phyloP scores from a whole-genome alignment of 73 alveolate genomes.

The Diophrys appendiculata region DNA sequence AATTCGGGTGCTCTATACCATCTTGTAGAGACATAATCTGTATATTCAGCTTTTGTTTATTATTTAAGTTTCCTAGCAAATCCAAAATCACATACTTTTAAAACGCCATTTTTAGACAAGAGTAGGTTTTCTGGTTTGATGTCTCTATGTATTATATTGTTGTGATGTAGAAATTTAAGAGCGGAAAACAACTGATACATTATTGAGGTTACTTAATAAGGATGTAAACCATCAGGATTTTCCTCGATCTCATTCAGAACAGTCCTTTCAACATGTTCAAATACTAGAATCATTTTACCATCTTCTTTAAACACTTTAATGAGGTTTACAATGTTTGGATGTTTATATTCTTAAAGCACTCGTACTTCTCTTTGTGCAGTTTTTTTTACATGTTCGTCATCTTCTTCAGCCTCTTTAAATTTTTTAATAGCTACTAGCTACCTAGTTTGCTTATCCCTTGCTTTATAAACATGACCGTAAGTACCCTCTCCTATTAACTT shows the following conservation, averaged over 20 bases:
- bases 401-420: constrained; percentile 47
- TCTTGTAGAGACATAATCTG: constrained; percentile 71
- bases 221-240: constrained; percentile 20
- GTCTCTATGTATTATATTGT: constrained; percentile 52
- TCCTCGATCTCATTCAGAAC: constrained; percentile 40
- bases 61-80: constrained; percentile 38
- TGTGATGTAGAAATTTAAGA: constrained; percentile 10
- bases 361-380: constrained; percentile 66
- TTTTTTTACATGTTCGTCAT: constrained; percentile 62
- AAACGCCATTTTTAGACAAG: constrained; percentile 18
- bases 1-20: constrained; percentile 75
- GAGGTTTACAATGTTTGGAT: constrained; percentile 43
- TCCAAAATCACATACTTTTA: constrained; percentile 62
- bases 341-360: constrained; percentile 25
- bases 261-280: constrained; percentile 52
- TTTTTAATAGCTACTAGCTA: constrained; percentile 54
- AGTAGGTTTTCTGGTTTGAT: constrained; percentile 51
- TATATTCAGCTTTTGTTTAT: neutral
- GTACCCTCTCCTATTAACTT: constrained; percentile 87
- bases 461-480: constrained; percentile 48
- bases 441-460: constrained; percentile 18
- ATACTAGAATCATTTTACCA: constrained; percentile 33
- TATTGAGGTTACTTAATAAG: neutral
- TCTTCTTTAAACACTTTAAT: constrained; percentile 40
- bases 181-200: constrained; percentile 9